Percentiles rank a stretch among this genome's conserved stretches.
Conservation (phyloP, 805 yeast species). For the Pichia cabralensis region DNA sequence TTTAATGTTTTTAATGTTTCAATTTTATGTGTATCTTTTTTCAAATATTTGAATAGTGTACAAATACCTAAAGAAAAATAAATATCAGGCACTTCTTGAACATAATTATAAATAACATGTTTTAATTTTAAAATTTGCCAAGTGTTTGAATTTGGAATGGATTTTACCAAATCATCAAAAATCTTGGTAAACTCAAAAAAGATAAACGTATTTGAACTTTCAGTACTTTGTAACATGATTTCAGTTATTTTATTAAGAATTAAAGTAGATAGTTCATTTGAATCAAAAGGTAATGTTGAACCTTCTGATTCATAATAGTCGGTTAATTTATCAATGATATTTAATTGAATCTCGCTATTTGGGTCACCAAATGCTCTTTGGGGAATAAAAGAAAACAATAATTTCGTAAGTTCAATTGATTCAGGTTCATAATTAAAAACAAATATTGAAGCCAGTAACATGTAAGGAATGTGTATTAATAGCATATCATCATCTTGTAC, state of each 20-base stretch:
- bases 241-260: too few relatives aligned
- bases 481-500: constrained; percentile 84
- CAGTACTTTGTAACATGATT: constrained; percentile 12
- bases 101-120: too few relatives aligned
- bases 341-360: too few relatives aligned
- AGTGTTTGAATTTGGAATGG: constrained; percentile 37
- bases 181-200: constrained; percentile 28
- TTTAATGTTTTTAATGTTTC: constrained; percentile 33
- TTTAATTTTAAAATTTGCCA: too few relatives aligned
- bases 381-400: constrained; percentile 47
- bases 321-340: too few relatives aligned
- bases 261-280: too few relatives aligned
- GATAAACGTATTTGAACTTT: constrained; percentile 10
- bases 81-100: too few relatives aligned
- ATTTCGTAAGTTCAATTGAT: constrained; percentile 34
- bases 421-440: constrained; percentile 22
- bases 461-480: constrained; percentile 63
- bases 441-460: constrained; percentile 34
- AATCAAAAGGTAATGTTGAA: too few relatives aligned
- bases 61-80: constrained; percentile 35
- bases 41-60: constrained; percentile 29
- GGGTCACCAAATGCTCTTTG: constrained; percentile 57
- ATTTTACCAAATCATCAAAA: constrained; percentile 29
- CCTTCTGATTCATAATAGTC: too few relatives aligned
- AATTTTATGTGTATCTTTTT: constrained; percentile 20